These are phyloP conservation scores for Cymbopogon citratus DNA, from an alignment of 176 grass and related monocot genomes.

Conservation along the genomic window DNA sequence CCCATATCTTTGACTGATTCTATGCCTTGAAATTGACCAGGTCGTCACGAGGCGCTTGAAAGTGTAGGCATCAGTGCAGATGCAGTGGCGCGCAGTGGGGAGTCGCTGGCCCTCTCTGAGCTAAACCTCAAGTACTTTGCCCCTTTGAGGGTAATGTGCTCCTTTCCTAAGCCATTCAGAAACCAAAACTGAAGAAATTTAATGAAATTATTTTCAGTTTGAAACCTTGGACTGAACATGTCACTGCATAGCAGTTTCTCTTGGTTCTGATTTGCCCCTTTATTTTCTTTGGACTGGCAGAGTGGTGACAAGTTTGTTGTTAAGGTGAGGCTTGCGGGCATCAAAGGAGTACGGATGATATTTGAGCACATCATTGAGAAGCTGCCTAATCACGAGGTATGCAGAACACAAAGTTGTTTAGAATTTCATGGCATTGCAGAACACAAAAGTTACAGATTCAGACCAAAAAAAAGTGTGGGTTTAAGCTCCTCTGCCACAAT, in stretches of 20 bases:
- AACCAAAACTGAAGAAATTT: neutral
- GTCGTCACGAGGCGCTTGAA: constrained; percentile 73
- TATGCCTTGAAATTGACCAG: constrained; percentile 37
- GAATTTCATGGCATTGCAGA: neutral
- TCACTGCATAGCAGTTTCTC: neutral
- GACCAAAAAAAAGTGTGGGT: neutral
- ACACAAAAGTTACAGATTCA: neutral
- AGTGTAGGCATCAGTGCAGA: constrained; percentile 60
- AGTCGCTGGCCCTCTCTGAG: constrained; percentile 76
- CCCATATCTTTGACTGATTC: neutral
- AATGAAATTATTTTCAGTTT: neutral
- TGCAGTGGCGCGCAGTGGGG: constrained; percentile 67
- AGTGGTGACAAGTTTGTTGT: constrained; percentile 74
- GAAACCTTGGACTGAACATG: neutral
- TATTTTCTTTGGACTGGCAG: constrained; percentile 41
- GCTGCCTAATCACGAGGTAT: constrained; percentile 67
- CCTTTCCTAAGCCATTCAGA: neutral
- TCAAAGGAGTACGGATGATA: constrained; percentile 56
- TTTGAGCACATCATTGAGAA: constrained; percentile 75
- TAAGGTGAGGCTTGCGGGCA: constrained; percentile 57
- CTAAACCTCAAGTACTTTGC: constrained; percentile 72
- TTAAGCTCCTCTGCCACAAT: neutral
- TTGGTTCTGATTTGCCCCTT: neutral
- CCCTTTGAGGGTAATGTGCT: constrained; percentile 70
- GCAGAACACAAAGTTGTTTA: neutral